Conservation (phyloP, 2,329 filamentous ascomycete species). For the Ascochyta fabae region DNA sequence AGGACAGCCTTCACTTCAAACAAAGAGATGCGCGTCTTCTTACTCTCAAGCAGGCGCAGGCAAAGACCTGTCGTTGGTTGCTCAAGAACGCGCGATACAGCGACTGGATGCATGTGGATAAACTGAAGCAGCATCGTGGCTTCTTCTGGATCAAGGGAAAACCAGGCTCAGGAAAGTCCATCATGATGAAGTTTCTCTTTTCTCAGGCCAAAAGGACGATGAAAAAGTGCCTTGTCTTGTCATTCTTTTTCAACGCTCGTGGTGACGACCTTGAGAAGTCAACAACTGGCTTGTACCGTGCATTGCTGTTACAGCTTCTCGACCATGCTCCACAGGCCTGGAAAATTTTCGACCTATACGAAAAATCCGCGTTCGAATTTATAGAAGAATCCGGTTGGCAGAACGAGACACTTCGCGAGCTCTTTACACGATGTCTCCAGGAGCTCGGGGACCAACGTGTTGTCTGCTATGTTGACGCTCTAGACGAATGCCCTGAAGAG, state of each 20-base stretch:
- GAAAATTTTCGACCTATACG: slow-evolving; percentile 8
- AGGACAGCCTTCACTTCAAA: slow-evolving; percentile 34
- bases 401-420: too few relatives aligned
- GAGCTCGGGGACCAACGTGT: slow-evolving; percentile 20
- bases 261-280: slow-evolving; percentile 30
- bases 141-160: slow-evolving; percentile 40
- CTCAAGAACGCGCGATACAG: slow-evolving; percentile 42
- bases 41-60: slow-evolving; percentile 48
- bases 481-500: slow-evolving; percentile 58
- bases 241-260: slow-evolving; percentile 40
- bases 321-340: slow-evolving; percentile 18
- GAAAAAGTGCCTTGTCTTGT: slow-evolving; percentile 10
- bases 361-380: neutral
- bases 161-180: slow-evolving; percentile 51
- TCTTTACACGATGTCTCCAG: neutral
- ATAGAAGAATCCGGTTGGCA: too few relatives aligned
- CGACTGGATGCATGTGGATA: slow-evolving; percentile 47
- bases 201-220: slow-evolving; percentile 13
- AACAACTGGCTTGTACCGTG: slow-evolving; percentile 32
- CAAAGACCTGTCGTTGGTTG: slow-evolving; percentile 53
- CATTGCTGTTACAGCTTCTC: slow-evolving; percentile 36
- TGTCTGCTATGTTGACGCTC: slow-evolving; percentile 50
- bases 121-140: slow-evolving; percentile 31
- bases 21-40: slow-evolving; percentile 49
- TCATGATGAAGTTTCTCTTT: slow-evolving; percentile 47